Evolutionary conservation across 176 grass and related monocot genomes (phyloP), one percentile per base, ranked within the genome.

Genomic region (Musa acuminata): DNA sequence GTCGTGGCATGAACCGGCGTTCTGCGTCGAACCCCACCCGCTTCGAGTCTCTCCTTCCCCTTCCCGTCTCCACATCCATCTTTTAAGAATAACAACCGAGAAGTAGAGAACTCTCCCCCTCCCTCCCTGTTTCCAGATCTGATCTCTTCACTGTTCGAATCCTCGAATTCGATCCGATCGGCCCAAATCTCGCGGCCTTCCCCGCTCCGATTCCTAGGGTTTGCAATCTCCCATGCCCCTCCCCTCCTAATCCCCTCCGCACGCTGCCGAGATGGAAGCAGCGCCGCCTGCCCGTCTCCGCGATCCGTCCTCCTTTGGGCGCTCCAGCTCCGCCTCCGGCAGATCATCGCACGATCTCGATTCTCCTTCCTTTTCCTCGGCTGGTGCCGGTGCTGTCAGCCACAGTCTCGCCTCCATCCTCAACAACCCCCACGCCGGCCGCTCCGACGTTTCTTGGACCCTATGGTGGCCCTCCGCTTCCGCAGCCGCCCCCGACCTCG

Each of bases 351-450:
- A 50, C 16, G 60, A 77, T 52, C 60, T 77, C 48, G 87, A 88
- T 67, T 84, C 86, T 24, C 78, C 89, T 26, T 87, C 85, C 48
- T 80, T 83, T 51, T 81, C 80, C 0, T 75, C 87, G n/a, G 55
- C 79, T 1, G 23, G 75, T 72, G 13, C 79, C 11, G 81, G 84
- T 20, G 78, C 83, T 62, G 86, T 86, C 51, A 89, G 75, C 81
- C 90, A 90, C 75, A 93, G 87, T 82, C 87, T 99, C 84, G 82
- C 95, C 66, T 86, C 95, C 55, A 92, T 99, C 78, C 86, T 99
- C 50, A 99, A 99, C 80, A 99, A 99, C 60, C 95, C 91, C 13
- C 88, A 91, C 62, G 87, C 95, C 49, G 81, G 81, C 76, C 60
- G 84, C 49, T 57, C 93, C 29, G 83, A 78, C 17, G 89, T 85